Evolutionary conservation across 345 rosid genomes (phyloP).

Genomic region (Stellera chamaejasme): DNA sequence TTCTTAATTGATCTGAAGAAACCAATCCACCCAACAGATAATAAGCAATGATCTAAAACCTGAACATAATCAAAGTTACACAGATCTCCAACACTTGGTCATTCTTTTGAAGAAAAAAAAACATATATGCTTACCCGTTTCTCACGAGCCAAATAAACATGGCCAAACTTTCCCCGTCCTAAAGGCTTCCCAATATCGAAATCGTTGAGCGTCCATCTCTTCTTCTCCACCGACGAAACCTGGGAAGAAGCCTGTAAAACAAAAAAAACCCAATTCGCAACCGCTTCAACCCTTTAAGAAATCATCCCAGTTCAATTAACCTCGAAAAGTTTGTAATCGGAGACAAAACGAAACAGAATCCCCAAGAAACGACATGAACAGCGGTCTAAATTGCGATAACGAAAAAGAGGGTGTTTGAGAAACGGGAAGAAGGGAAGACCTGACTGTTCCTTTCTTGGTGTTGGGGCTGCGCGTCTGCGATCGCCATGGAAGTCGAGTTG

Average conservation of each 20-base stretch:
- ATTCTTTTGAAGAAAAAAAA: neutral
- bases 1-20: neutral
- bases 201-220: conserved; percentile 76
- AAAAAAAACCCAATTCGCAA: neutral
- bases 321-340: conserved; percentile 1
- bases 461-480: conserved; percentile 49
- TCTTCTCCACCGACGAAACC: conserved; percentile 39
- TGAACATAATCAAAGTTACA: neutral
- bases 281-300: neutral
- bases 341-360: neutral
- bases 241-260: conserved; percentile 47
- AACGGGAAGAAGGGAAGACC: conserved; percentile 4
- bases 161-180: conserved; percentile 94
- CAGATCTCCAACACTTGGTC: neutral
- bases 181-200: conserved; percentile 95
- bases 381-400: no score
- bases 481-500: conserved; percentile 37
- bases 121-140: conserved; percentile 49
- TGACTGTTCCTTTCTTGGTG: conserved; percentile 48
- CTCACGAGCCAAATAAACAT: conserved; percentile 88
- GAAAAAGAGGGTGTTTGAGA: conserved; percentile 1
- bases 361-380: neutral
- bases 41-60: no score
- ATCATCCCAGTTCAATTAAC: neutral
- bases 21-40: neutral